Base-by-base conservation (phyloP, 371 early-diverging fungal genomes). In the Funneliformis caledonium region DNA sequence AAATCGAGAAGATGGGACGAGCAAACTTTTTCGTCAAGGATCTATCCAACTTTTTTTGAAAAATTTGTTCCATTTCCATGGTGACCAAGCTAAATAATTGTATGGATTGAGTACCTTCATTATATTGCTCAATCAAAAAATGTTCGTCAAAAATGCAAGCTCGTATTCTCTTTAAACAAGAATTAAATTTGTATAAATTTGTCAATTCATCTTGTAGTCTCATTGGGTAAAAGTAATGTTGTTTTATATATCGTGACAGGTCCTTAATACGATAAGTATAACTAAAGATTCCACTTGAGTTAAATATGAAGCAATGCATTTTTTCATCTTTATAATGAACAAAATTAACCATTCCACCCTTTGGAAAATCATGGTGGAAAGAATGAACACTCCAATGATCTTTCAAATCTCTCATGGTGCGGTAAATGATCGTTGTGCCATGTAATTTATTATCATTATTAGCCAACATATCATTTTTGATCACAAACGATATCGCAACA, bases 51-150 rank as follows among this genome's bases (percentile, higher is more conserved):
- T 16, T 11, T 11, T 62, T 16, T 26, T 62, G 64, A n/a, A 62
- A 62, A 31, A 8, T 62, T 62, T 62, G 64, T 8, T 62, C 64
- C 31, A 62, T n/a, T 62, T 62, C 64, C 64, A 62, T 62, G 11
- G 22, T 31, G 2, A 62, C 26, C 10, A 62, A 62, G 26, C 26
- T 62, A 12, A 11, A 62, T 62, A 62, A 9, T 62, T 62, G 11
- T 31, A 62, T 62, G 1, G 64, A 4, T 31, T 62, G 64, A 9
- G 26, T 4, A 10, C 64, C 31, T n/a, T 62, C 26, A 2, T 10
- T 62, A 62, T 62, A 62, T 31, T 62, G 64, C 11, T 62, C 64
- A 10, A 62, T 26, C 12, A 62, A 11, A 62, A 62, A 31, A 10
- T 62, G 26, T 12, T 62, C 10, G 10, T 62, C 64, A 62, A 26